Conservation (phyloP, 768 basidiomycete genomes). For the Paxillus involutus region DNA sequence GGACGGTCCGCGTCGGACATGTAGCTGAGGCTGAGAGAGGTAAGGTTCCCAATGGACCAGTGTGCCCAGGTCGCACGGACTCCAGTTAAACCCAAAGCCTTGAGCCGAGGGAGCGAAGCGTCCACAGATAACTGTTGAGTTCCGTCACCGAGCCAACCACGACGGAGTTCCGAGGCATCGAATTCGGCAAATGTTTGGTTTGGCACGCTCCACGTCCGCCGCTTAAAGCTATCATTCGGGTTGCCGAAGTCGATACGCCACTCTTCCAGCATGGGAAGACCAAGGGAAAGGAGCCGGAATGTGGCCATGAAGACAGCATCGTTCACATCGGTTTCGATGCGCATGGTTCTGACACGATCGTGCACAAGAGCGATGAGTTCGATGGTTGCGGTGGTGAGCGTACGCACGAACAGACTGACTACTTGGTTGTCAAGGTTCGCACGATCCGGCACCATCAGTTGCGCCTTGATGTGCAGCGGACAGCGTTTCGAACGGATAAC, state of each 20-base stretch:
- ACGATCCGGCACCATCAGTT: neutral
- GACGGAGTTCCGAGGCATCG: neutral
- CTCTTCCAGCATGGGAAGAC: neutral
- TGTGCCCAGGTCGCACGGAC: neutral
- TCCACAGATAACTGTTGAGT: neutral
- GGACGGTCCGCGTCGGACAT: neutral
- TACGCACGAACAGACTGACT: neutral
- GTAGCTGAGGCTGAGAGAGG: conserved; percentile 4
- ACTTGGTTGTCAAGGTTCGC: neutral
- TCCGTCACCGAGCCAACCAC: neutral
- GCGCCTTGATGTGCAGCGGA: neutral
- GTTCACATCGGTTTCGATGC: neutral
- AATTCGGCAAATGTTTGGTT: neutral
- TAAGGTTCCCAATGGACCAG: conserved; percentile 2
- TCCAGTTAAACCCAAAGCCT: neutral
- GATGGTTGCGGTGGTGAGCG: neutral
- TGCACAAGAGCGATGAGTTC: neutral
- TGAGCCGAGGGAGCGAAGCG: neutral
- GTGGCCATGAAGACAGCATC: neutral
- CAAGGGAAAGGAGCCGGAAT: neutral
- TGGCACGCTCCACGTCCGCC: neutral
- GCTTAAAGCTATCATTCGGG: neutral
- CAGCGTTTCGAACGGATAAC: neutral
- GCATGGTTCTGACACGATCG: neutral
- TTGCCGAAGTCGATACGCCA: neutral